These are phyloP conservation scores for Entomortierella chlamydospora DNA, from an alignment of 192 early-diverging fungal species.

Conservation along the genomic window DNA sequence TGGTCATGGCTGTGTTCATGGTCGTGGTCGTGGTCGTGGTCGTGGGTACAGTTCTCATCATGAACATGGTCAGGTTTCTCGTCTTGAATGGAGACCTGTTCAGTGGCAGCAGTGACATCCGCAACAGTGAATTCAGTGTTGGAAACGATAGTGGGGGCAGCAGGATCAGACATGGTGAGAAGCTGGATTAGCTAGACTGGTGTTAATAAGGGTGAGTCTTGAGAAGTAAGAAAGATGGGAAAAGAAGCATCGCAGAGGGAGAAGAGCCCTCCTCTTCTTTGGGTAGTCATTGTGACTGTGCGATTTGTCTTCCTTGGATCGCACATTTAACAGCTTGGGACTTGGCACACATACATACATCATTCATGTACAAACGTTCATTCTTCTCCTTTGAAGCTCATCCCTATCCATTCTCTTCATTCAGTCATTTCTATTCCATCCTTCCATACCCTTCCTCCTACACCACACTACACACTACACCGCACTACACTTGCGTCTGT, in stretches of 20 bases:
- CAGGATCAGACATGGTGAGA: slow-evolving; percentile 27
- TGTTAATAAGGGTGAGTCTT: no score
- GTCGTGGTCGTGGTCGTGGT: slow-evolving; percentile 2
- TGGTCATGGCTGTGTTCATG: background rate
- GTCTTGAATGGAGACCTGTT: slow-evolving; percentile 31
- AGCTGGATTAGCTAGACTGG: no score
- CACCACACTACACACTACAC: no score
- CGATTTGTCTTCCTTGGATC: no score
- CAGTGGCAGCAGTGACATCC: slow-evolving; percentile 20
- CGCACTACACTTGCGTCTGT: no score
- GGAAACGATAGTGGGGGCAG: slow-evolving; percentile 10
- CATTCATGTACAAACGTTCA: background rate
- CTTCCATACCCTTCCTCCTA: no score
- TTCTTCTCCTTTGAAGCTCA: no score
- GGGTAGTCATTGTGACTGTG: no score
- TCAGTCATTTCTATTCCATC: no score
- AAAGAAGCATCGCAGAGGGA: no score
- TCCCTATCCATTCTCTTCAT: background rate
- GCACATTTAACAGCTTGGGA: background rate
- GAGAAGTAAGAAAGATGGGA: background rate
- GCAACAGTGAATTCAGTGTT: background rate
- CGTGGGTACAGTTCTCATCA: slow-evolving; percentile 43
- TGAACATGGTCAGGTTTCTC: slow-evolving; percentile 28
- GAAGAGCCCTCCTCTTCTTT: no score
- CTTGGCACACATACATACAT: no score